Evolutionary conservation across 257 asterid species (phyloP).

Genomic region (Linderniella brevidens): DNA sequence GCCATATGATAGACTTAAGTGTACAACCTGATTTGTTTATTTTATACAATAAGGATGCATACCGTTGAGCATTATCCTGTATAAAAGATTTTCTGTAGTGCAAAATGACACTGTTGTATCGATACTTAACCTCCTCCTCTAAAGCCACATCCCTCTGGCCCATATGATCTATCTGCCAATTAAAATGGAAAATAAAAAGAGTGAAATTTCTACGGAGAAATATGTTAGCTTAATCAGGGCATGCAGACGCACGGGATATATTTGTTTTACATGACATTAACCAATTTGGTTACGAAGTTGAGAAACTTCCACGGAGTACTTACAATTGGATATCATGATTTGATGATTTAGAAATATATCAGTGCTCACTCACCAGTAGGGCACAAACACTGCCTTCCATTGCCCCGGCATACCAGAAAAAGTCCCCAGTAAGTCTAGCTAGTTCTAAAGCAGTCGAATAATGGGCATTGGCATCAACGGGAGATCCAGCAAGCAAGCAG

Average conservation of each 20-base stretch:
- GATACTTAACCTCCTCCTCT: conserved; percentile 83
- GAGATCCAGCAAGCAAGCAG: conserved; percentile 92
- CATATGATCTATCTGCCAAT: conserved; percentile 65
- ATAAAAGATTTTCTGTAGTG: conserved; percentile 93
- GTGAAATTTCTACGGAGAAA: conserved; percentile 1
- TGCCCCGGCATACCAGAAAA: conserved; percentile 98
- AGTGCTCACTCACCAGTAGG: conserved; percentile 49
- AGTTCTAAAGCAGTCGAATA: conserved; percentile 81
- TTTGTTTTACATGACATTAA: no score
- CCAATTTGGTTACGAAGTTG: no score
- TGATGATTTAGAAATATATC: neutral
- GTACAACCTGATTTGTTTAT: conserved; percentile 6
- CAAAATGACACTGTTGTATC: conserved; percentile 73
- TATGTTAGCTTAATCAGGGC: no score
- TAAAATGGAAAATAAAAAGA: conserved; percentile 6
- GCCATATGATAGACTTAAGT: neutral
- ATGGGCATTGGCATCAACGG: conserved; percentile 98
- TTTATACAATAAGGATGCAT: conserved; percentile 11
- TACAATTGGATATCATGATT: no score
- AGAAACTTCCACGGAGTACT: no score
- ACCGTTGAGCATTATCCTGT: conserved; percentile 99
- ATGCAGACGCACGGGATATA: no score
- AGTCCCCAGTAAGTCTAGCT: conserved; percentile 89
- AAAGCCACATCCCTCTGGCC: conserved; percentile 71
- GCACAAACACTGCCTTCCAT: conserved; percentile 98